phyloP scores from a whole-genome alignment of 1,284 basidiomycete species.

The Mycosarcoma mackinlayi region DNA sequence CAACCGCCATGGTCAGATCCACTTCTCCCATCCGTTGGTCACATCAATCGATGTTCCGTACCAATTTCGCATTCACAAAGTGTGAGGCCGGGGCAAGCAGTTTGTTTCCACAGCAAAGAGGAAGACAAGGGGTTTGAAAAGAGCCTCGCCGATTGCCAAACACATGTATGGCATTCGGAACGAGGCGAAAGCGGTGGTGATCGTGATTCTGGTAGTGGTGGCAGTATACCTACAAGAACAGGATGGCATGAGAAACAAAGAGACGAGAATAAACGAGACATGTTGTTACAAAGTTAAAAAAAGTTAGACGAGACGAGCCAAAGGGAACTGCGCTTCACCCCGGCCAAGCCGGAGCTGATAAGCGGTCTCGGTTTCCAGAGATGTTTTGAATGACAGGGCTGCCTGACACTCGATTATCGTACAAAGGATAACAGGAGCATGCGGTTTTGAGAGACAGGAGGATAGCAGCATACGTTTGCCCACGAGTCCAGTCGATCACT shows the following conservation, averaged over 20 bases:
- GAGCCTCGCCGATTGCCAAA: neutral
- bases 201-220: constrained; percentile 1
- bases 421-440: constrained; percentile 6
- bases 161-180: neutral
- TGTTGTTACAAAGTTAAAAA: constrained; percentile 26
- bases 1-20: too few species aligned
- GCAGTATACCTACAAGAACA: constrained; percentile 7
- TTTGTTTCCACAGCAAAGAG: too few species aligned
- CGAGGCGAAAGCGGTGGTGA: constrained; percentile 8
- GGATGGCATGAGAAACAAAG: neutral
- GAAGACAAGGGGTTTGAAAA: neutral
- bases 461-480: neutral
- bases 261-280: constrained; percentile 15
- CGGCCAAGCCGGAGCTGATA: neutral
- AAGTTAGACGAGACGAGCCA: neutral
- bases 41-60: too few species aligned
- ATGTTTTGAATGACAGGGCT: constrained; percentile 16
- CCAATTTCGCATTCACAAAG: too few species aligned
- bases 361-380: constrained; percentile 10
- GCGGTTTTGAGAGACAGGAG: neutral
- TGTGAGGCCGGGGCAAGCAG: too few species aligned
- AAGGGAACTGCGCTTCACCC: neutral
- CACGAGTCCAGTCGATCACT: too few species aligned
- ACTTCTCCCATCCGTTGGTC: too few species aligned
- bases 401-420: constrained; percentile 32